phyloP scores from a whole-genome alignment of 2,329 filamentous ascomycete species.

The Talaromyces sp. region DNA sequence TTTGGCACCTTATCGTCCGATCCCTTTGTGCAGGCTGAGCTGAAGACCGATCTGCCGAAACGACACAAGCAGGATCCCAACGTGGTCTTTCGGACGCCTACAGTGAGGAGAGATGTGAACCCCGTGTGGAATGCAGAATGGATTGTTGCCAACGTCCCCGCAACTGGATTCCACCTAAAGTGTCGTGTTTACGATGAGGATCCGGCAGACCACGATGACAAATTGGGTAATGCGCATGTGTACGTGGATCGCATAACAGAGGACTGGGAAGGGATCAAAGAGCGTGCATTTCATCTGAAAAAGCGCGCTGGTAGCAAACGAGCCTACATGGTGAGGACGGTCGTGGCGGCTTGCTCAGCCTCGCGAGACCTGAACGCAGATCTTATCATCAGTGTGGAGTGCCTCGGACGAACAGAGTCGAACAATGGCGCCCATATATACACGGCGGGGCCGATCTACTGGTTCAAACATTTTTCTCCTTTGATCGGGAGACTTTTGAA shows the following conservation, averaged over 20 bases:
- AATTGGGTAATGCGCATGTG: conserved; percentile 80
- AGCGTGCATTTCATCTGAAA: conserved; percentile 66
- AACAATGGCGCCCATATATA: conserved; percentile 66
- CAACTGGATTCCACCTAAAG: conserved; percentile 77
- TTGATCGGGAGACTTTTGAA: conserved; percentile 79
- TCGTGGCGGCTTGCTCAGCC: conserved; percentile 62
- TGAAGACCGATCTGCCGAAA: conserved; percentile 65
- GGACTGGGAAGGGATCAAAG: conserved; percentile 64
- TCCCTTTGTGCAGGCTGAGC: conserved; percentile 74
- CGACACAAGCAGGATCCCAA: conserved; percentile 83
- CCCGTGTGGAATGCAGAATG: conserved; percentile 82
- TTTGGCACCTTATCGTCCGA: conserved; percentile 74
- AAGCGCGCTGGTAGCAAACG: conserved; percentile 80
- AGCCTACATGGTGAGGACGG: conserved; percentile 70
- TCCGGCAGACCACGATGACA: conserved; percentile 76
- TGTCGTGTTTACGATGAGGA: conserved; percentile 89
- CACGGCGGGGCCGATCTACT: conserved; percentile 72
- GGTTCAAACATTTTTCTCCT: conserved; percentile 81
- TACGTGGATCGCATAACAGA: conserved; percentile 58
- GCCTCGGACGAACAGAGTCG: conserved; percentile 69
- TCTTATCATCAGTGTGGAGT: conserved; percentile 68
- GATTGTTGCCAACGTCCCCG: conserved; percentile 82
- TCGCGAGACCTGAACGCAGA: conserved; percentile 63
- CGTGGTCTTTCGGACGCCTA: conserved; percentile 70
- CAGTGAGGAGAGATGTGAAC: conserved; percentile 66